Evolutionary conservation across 78 protist species (phyloP).

Genomic region (Monocercomonoides exilis): DNA sequence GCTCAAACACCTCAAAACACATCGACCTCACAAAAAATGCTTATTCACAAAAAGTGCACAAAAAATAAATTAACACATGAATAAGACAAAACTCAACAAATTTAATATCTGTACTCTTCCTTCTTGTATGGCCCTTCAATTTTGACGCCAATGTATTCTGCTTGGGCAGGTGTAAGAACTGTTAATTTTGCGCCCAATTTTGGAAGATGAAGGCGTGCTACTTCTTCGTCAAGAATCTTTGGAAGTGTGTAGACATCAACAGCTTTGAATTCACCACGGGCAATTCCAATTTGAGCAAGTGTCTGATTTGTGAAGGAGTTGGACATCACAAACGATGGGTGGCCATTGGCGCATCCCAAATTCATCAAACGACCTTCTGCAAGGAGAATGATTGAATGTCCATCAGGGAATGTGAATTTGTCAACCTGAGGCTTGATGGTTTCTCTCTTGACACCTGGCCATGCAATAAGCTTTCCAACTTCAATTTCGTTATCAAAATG

Average conservation of each 20-base stretch:
- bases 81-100: no score
- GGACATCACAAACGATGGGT: slow-evolving; percentile 97
- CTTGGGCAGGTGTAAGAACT: slow-evolving; percentile 67
- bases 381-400: slow-evolving; percentile 81
- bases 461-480: slow-evolving; percentile 64
- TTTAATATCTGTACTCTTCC: slow-evolving; percentile 71
- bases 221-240: slow-evolving; percentile 94
- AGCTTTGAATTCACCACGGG: neutral
- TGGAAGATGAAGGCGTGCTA: slow-evolving; percentile 90
- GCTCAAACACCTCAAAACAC: no score
- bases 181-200: slow-evolving; percentile 85
- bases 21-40: no score
- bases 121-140: slow-evolving; percentile 75
- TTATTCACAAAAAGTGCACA: no score
- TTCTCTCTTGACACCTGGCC: slow-evolving; percentile 51
- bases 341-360: slow-evolving; percentile 99
- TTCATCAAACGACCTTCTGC: slow-evolving; percentile 98
- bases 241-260: slow-evolving; percentile 82
- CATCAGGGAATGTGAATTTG: slow-evolving; percentile 70
- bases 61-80: no score
- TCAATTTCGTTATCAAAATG: slow-evolving; percentile 98
- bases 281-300: slow-evolving; percentile 84
- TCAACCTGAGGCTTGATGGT: slow-evolving; percentile 97
- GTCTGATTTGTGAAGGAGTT: slow-evolving; percentile 95
- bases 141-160: slow-evolving; percentile 72